Percentiles rank a stretch among this genome's conserved stretches.
These are phyloP conservation scores for Bonia amplexicaulis DNA, from an alignment of 176 grass and related monocot genomes.

Conservation along the genomic window DNA sequence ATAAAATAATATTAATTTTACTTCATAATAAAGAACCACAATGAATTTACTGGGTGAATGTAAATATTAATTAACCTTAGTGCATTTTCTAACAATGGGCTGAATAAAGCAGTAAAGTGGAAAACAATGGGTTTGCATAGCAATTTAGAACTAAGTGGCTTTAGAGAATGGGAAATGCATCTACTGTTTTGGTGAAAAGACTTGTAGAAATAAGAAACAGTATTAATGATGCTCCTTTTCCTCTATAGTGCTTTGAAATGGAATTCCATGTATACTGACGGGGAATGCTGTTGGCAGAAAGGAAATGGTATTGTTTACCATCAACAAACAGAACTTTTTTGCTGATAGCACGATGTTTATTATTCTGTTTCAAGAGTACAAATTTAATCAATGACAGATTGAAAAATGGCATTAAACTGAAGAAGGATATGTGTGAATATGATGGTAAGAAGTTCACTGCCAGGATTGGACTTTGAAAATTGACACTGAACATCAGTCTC, in stretches of 20 bases:
- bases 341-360: background rate
- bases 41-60: background rate
- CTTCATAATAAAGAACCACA: background rate
- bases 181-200: background rate
- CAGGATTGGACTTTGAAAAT: background rate
- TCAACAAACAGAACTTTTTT: background rate
- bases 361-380: slow-evolving; percentile 1
- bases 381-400: background rate
- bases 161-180: background rate
- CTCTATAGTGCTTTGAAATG: background rate
- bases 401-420: background rate
- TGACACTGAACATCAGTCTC: background rate
- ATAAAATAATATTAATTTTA: slow-evolving; percentile 16
- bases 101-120: background rate
- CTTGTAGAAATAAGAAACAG: background rate
- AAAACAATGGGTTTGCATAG: background rate
- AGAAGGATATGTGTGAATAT: background rate
- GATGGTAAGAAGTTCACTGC: background rate
- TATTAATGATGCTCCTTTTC: background rate
- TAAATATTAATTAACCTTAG: background rate
- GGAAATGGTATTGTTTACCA: background rate
- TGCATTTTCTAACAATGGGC: slow-evolving; percentile 5
- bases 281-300: background rate
- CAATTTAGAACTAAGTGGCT: background rate
- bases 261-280: background rate